phyloP scores from a whole-genome alignment of 23 red algal species.

The Agarophyton chilense region DNA sequence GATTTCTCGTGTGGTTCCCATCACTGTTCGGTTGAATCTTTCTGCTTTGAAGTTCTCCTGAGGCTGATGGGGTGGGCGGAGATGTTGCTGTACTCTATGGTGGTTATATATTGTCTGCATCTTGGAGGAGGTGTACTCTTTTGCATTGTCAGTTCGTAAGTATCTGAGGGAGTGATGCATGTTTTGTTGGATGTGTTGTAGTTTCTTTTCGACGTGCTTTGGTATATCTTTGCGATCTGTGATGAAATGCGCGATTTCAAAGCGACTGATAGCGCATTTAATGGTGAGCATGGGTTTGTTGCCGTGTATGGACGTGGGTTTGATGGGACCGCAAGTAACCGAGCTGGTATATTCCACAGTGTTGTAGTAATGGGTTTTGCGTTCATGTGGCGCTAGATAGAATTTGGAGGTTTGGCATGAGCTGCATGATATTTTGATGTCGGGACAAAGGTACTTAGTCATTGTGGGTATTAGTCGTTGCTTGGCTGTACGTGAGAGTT shows the following conservation, averaged over 20 bases:
- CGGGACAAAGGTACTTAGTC: not conserved
- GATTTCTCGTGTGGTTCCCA: not conserved
- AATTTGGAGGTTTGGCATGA: not conserved
- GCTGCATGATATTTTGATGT: not conserved
- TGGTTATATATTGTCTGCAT: not conserved
- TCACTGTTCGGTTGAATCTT: slow-evolving; percentile 10
- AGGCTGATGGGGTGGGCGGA: not conserved
- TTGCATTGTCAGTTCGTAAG: not conserved
- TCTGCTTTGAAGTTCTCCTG: slow-evolving; percentile 12
- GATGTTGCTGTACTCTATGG: not conserved
- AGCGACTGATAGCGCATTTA: not conserved
- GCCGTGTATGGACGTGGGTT: not conserved
- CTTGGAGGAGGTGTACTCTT: too few relatives aligned
- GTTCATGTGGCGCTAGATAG: too few relatives aligned
- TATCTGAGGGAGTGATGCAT: not conserved
- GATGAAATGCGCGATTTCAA: not conserved
- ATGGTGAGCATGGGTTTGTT: too few relatives aligned
- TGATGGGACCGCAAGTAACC: not conserved
- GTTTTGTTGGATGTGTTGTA: not conserved
- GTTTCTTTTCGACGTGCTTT: not conserved
- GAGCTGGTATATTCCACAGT: too few relatives aligned
- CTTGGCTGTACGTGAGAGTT: not conserved
- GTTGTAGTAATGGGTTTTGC: too few relatives aligned
- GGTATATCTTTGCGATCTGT: not conserved
- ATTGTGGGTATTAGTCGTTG: not conserved